A percentile compares a stretch with the other conserved stretches of the same genome.
Evolutionary conservation across 768 basidiomycete species (phyloP).

Genomic region (Podaxis sp.): DNA sequence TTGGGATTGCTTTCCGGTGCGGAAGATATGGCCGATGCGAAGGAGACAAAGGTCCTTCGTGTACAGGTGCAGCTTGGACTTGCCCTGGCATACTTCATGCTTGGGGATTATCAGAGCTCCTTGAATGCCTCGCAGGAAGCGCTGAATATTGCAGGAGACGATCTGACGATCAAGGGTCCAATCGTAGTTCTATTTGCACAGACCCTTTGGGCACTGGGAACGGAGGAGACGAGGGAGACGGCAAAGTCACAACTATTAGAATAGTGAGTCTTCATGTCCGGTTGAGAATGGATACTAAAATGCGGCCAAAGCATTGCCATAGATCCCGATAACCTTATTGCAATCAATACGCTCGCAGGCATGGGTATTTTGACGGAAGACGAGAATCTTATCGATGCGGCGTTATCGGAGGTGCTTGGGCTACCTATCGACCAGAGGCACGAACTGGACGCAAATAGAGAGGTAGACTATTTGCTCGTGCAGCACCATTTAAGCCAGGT

Average conservation of each 20-base stretch:
- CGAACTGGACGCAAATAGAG: slow-evolving; percentile 64
- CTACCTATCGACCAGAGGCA: slow-evolving; percentile 66
- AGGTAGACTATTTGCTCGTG: slow-evolving; percentile 70
- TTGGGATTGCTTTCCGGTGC: slow-evolving; percentile 67
- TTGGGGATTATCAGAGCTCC: slow-evolving; percentile 61
- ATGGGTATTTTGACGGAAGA: slow-evolving; percentile 86
- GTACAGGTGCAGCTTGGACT: slow-evolving; percentile 69
- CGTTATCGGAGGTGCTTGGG: slow-evolving; percentile 75
- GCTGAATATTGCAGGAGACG: slow-evolving; percentile 51
- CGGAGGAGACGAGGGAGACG: slow-evolving; percentile 71
- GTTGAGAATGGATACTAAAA: slow-evolving; percentile 2
- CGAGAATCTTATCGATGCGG: slow-evolving; percentile 79
- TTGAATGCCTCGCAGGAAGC: slow-evolving; percentile 68
- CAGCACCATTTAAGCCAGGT: slow-evolving; percentile 78
- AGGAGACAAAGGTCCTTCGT: slow-evolving; percentile 33
- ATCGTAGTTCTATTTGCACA: slow-evolving; percentile 80
- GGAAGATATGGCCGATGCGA: slow-evolving; percentile 26
- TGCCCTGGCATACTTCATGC: slow-evolving; percentile 71
- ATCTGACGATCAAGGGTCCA: slow-evolving; percentile 57
- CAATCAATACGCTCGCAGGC: slow-evolving; percentile 83
- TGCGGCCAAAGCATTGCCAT: slow-evolving; percentile 57
- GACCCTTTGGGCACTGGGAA: slow-evolving; percentile 79
- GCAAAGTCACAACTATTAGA: slow-evolving; percentile 81
- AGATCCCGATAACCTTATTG: slow-evolving; percentile 77
- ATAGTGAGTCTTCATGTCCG: slow-evolving; percentile 51